Evolutionary conservation across 2,329 filamentous ascomycete species (phyloP), one percentile per base, ranked within the genome.

Genomic region (Fusarium sp.): DNA sequence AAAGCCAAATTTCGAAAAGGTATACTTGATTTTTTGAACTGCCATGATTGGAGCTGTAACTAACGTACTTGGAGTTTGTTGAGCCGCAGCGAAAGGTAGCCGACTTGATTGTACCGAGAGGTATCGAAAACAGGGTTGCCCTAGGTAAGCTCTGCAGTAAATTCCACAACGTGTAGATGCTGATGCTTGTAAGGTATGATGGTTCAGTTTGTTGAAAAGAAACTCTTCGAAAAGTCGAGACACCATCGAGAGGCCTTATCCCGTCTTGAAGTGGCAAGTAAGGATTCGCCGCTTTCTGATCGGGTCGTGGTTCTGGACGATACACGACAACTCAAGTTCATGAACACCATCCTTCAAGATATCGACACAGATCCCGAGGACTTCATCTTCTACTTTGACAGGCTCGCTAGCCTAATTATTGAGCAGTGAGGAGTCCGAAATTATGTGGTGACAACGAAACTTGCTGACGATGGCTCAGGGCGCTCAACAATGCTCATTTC

Each of bases 361-460:
- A 89, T 91, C 15, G 84, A 88, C 43, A 94, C 92, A 0, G 80
- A 84, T 7, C 84, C 91, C 37, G 94, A 97, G 72, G 93, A 98
- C 68, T 98, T 97, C 73, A 92, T 97, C 61, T 98, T 98, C 77
- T 98, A 98, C 77, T 97, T 98, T 75, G 93, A 99, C 76, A 86
- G 95, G 33, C 80, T 98, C 33, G 87, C 91, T 2, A 87, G 90
- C n/a, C 80, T 97, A 48, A 81, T 98, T 23, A 85, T 98, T 42
- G 94, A 98, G 75, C 80, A 87, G 85, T 88, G 76, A 59, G 58
- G 83, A 2, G 32, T 5, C 4, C 9, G 29, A 25, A 35, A 14
- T 9, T 17, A 19, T 29, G n/a, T n/a, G 3, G 6, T 9, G 13
- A 29, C 6, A 5, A n/a, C 17, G 6, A 25, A 39, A 15, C 25